phyloP scores from a whole-genome alignment of 179 eudicot species.

The Corrigiola litoralis region DNA sequence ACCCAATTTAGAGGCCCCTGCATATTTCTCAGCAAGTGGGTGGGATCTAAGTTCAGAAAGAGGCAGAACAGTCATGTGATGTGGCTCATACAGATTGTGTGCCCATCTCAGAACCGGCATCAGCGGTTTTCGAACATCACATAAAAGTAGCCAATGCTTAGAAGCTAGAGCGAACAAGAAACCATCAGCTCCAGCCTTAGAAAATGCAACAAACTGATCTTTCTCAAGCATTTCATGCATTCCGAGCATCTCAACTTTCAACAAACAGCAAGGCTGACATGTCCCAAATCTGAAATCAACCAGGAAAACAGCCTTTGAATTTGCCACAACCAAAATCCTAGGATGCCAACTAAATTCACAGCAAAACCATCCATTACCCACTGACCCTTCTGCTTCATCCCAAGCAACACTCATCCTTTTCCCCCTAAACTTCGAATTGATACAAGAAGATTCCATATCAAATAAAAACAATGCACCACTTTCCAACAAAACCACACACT shows the following conservation, averaged over 20 bases:
- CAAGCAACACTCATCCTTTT: slow-evolving; percentile 40
- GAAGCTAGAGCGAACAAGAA: slow-evolving; percentile 53
- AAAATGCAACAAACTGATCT: slow-evolving; percentile 53
- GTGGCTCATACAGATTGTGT: slow-evolving; percentile 51
- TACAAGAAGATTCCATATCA: slow-evolving; percentile 39
- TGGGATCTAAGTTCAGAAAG: slow-evolving; percentile 53
- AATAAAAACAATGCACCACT: slow-evolving; percentile 28
- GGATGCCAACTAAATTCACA: slow-evolving; percentile 90
- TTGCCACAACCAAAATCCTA: slow-evolving; percentile 54
- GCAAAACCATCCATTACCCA: slow-evolving; percentile 55
- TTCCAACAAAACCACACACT: slow-evolving; percentile 29
- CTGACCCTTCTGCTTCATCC: slow-evolving; percentile 26
- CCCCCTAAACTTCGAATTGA: slow-evolving; percentile 24
- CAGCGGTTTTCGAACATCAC: slow-evolving; percentile 67
- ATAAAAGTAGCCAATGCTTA: slow-evolving; percentile 42
- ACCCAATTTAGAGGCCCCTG: slow-evolving; percentile 48
- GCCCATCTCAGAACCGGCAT: slow-evolving; percentile 68
- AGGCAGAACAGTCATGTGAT: slow-evolving; percentile 39
- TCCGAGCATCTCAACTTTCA: slow-evolving; percentile 37
- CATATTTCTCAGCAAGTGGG: slow-evolving; percentile 31
- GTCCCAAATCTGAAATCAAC: slow-evolving; percentile 55
- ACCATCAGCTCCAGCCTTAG: slow-evolving; percentile 54
- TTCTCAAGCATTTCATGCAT: slow-evolving; percentile 14
- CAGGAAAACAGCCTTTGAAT: slow-evolving; percentile 49
- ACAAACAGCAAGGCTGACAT: slow-evolving; percentile 38